Conservation (phyloP, 345 rosid genomes). For the Lepidium didymum region DNA sequence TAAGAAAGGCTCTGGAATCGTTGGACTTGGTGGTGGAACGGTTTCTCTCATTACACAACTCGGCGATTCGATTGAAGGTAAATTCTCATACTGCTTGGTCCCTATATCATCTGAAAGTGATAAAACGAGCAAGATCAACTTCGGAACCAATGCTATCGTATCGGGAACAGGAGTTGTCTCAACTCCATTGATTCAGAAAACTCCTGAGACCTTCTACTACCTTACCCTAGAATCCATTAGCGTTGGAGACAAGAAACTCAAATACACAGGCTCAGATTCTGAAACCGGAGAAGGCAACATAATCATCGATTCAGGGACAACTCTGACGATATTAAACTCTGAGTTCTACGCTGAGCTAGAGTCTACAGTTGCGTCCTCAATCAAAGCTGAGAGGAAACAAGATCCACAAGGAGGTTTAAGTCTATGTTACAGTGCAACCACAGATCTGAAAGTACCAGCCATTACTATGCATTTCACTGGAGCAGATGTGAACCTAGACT, state of each 20-base stretch:
- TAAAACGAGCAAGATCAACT: slow-evolving; percentile 4
- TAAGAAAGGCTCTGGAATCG: neutral
- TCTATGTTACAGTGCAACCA: slow-evolving; percentile 28
- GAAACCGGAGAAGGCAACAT: slow-evolving; percentile 33
- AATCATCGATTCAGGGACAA: slow-evolving; percentile 53
- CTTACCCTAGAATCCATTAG: slow-evolving; percentile 12
- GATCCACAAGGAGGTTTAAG: slow-evolving; percentile 10
- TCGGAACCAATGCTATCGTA: neutral
- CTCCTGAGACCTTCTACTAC: neutral
- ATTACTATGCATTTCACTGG: slow-evolving; percentile 33
- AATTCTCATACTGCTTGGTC: slow-evolving; percentile 21
- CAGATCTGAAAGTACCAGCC: slow-evolving; percentile 14
- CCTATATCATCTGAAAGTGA: neutral
- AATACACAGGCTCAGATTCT: neutral
- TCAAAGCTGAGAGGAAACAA: neutral
- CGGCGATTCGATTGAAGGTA: neutral
- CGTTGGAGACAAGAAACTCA: neutral
- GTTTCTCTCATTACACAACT: slow-evolving; percentile 13
- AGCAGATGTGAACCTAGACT: slow-evolving; percentile 30
- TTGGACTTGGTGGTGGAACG: slow-evolving; percentile 16
- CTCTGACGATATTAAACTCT: slow-evolving; percentile 32
- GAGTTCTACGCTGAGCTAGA: slow-evolving; percentile 16
- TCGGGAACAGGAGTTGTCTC: slow-evolving; percentile 8
- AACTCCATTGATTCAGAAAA: slow-evolving; percentile 2
- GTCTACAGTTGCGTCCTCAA: slow-evolving; percentile 8